Base-by-base conservation (phyloP, 306 rosid species). In the Begonia masoniana region DNA sequence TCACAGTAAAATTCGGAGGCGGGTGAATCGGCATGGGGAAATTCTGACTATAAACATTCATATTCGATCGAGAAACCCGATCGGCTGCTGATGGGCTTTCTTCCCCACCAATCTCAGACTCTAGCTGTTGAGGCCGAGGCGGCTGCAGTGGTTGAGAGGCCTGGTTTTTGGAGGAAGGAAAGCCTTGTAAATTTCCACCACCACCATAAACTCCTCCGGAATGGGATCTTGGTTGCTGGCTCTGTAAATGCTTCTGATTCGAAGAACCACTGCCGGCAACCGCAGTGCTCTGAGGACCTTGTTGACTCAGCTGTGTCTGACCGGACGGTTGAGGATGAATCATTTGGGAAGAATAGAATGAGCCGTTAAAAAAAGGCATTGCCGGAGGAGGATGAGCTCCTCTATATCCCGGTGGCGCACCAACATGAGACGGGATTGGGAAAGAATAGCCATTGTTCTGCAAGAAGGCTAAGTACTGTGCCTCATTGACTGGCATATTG, bases 51-150 rank as follows among this genome's bases (percentile, higher is more conserved):
- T 92, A 92, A 15, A 87, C 62, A 55, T 59, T 81, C 84, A 83
- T 68, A 47, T 76, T 52, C 0, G 77, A 68, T 1, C 94, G 85
- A 58, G 82, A 36, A 2, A 71, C 63, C 15, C 95, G 76, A 57
- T 86, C 99, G 31, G 93, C 93, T 52, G 88, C 62, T 1, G 89
- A 83, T 0, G 99, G 96, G 73, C 87, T 83, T 47, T 92, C 96
- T 74, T 83, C 99, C 39, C 83, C 57, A 4, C 88, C 86, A 64
- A 72, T 77, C 62, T 92, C 99, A 41, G 85, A 50, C 64, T 92
- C 97, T 46, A 76, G 73, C 57, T 68, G 97, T 61, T 80, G 94
- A 41, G 79, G 68, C 12, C 66, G 77, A 54, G 72, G 87, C 41
- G 86, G 78, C 61, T 72, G 81, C 49, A 57, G 54, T 41, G 79